A percentile compares a stretch with the other conserved stretches of the same genome.
These are phyloP conservation scores for Remersonia thermophila DNA, from an alignment of 2,329 filamentous ascomycete species.

Conservation along the genomic window DNA sequence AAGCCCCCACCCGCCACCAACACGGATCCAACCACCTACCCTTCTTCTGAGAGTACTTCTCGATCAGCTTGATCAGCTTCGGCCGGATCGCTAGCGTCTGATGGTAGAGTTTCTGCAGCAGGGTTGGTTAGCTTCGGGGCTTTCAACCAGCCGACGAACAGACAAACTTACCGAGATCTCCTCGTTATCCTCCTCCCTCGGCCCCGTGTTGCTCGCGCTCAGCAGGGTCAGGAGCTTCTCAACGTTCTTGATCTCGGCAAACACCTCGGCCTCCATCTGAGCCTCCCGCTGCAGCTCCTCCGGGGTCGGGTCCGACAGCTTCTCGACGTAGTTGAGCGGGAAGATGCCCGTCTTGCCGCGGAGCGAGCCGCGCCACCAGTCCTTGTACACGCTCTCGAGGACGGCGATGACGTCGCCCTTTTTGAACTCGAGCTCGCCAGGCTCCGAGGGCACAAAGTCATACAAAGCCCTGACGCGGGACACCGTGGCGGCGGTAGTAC, in stretches of 20 bases:
- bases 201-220: constrained; percentile 71
- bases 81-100: constrained; percentile 87
- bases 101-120: constrained; percentile 61
- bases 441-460: constrained; percentile 88
- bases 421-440: constrained; percentile 88
- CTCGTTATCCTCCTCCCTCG: constrained; percentile 84
- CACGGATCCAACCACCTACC: constrained; percentile 35
- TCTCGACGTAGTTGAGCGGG: constrained; percentile 96
- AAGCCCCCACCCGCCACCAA: too few species aligned
- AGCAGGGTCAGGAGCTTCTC: constrained; percentile 71
- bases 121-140: neutral
- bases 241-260: constrained; percentile 52
- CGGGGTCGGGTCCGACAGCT: constrained; percentile 83
- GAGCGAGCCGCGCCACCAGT: constrained; percentile 97
- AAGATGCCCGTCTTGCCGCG: constrained; percentile 95
- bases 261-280: constrained; percentile 73
- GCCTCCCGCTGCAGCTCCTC: constrained; percentile 93
- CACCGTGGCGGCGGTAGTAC: constrained; percentile 91
- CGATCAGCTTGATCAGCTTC: constrained; percentile 94
- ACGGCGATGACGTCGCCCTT: constrained; percentile 97
- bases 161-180: constrained; percentile 64
- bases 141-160: neutral
- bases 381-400: constrained; percentile 94
- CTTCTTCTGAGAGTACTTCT: constrained; percentile 99
- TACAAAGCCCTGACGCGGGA: constrained; percentile 87